Evolutionary conservation across 2,329 filamentous ascomycete genomes (phyloP).

Genomic region (Aureobasidium sp.): DNA sequence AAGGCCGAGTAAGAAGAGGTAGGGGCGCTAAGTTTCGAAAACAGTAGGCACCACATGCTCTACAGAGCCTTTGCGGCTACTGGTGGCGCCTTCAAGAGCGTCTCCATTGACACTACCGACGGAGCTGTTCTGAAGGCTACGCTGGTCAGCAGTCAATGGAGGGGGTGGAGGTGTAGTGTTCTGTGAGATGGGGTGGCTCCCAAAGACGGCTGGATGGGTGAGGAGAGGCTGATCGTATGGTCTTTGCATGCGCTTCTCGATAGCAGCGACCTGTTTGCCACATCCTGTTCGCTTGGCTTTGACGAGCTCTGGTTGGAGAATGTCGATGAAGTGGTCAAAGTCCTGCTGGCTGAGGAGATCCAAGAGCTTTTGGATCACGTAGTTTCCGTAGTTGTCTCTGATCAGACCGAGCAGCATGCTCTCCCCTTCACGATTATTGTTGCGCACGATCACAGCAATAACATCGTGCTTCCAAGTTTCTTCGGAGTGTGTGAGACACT

Average conservation of each 20-base stretch:
- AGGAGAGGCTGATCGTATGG: constrained; percentile 20
- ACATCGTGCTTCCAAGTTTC: constrained; percentile 62
- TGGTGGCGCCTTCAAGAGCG: constrained; percentile 24
- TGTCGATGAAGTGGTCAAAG: constrained; percentile 31
- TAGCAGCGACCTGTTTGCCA: constrained; percentile 36
- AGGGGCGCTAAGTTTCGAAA: neutral
- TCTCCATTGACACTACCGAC: constrained; percentile 24
- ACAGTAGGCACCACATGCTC: neutral
- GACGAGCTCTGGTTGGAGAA: constrained; percentile 36
- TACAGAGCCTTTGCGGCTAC: constrained; percentile 19
- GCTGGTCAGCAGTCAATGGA: constrained; percentile 13
- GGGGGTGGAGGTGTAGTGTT: constrained; percentile 4
- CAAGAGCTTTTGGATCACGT: constrained; percentile 87
- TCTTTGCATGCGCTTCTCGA: constrained; percentile 42
- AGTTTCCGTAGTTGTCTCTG: constrained; percentile 89
- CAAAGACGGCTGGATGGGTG: constrained; percentile 13
- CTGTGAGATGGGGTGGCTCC: neutral
- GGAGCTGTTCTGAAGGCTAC: constrained; percentile 14
- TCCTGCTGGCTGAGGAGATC: constrained; percentile 31
- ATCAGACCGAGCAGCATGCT: constrained; percentile 68
- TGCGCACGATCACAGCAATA: constrained; percentile 49
- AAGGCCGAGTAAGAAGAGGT: neutral
- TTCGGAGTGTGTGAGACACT: constrained; percentile 68
- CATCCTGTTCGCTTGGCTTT: constrained; percentile 34
- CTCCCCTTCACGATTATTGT: constrained; percentile 48